Percentiles rank a stretch among this genome's conserved stretches.
Conservation (phyloP, 1,284 basidiomycete species). For the Austropuccinia psidii region DNA sequence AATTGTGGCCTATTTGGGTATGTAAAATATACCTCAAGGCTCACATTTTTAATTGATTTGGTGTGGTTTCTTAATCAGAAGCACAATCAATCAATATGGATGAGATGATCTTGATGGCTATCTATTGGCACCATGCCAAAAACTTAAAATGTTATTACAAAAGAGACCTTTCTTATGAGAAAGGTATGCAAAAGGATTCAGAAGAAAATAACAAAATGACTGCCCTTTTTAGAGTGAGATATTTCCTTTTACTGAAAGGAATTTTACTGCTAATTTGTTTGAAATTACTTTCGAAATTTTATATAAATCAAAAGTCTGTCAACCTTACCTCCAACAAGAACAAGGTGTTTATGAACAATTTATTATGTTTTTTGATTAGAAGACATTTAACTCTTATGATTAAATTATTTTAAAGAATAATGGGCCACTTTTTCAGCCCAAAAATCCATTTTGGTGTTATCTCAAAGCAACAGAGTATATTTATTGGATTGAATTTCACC, state of each 20-base stretch:
- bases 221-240: too few species aligned
- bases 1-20: too few species aligned
- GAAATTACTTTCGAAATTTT: too few species aligned
- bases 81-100: conserved; percentile 1
- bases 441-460: conserved; percentile 14
- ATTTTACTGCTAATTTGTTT: too few species aligned
- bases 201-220: not conserved
- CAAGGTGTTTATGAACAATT: conserved; percentile 13
- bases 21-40: too few species aligned
- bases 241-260: too few species aligned
- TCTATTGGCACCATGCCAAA: conserved; percentile 17
- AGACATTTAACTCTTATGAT: conserved; percentile 20
- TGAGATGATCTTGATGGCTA: conserved; percentile 7
- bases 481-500: conserved; percentile 15
- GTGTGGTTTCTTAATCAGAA: not conserved
- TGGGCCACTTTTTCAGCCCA: not conserved
- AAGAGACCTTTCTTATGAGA: not conserved
- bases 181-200: not conserved
- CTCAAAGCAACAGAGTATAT: conserved; percentile 10
- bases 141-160: conserved; percentile 8
- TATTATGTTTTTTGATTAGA: conserved; percentile 5
- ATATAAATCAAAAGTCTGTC: conserved; percentile 21
- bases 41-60: too few species aligned
- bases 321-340: conserved; percentile 29
- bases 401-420: not conserved